Percentiles rank a stretch among this genome's conserved stretches.
These are phyloP conservation scores for Xerocomus potaroensis DNA, from an alignment of 768 basidiomycete genomes.

Conservation along the genomic window DNA sequence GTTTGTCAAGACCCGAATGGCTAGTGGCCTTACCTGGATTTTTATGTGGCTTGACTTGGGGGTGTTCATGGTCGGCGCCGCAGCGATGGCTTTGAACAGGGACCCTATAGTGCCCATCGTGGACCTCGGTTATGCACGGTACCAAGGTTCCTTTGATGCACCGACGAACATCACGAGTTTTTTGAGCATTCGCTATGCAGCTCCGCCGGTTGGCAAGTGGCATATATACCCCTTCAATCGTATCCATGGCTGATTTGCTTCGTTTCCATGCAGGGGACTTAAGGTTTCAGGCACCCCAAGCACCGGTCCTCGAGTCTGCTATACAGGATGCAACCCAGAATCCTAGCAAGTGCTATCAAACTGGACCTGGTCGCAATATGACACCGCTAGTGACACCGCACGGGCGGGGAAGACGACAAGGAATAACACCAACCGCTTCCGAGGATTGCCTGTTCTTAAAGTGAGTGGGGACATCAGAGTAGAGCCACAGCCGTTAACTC, in stretches of 20 bases:
- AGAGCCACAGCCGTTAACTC: not conserved
- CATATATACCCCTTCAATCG: too few species aligned
- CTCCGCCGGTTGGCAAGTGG: slow-evolving; percentile 40
- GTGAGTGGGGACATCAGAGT: not conserved
- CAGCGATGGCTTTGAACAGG: not conserved
- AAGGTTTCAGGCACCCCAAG: slow-evolving; percentile 30
- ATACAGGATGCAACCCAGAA: slow-evolving; percentile 25
- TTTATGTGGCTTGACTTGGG: not conserved
- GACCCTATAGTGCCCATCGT: slow-evolving; percentile 11
- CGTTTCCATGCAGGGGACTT: slow-evolving; percentile 9
- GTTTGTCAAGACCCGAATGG: slow-evolving; percentile 1
- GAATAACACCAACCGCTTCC: slow-evolving; percentile 1
- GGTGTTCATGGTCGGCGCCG: not conserved
- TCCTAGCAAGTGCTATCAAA: slow-evolving; percentile 27
- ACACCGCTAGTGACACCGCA: slow-evolving; percentile 9
- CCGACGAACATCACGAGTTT: slow-evolving; percentile 21
- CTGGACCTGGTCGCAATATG: slow-evolving; percentile 2
- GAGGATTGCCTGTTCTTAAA: slow-evolving; percentile 34
- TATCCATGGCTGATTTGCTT: not conserved
- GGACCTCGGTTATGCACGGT: slow-evolving; percentile 29
- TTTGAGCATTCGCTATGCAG: slow-evolving; percentile 41
- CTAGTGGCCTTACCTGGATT: not conserved
- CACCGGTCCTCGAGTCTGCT: slow-evolving; percentile 12
- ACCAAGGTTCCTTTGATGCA: slow-evolving; percentile 25
- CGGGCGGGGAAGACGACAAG: slow-evolving; percentile 7